Conservation (phyloP, 805 yeast species). For the Starmerella scarabaei region DNA sequence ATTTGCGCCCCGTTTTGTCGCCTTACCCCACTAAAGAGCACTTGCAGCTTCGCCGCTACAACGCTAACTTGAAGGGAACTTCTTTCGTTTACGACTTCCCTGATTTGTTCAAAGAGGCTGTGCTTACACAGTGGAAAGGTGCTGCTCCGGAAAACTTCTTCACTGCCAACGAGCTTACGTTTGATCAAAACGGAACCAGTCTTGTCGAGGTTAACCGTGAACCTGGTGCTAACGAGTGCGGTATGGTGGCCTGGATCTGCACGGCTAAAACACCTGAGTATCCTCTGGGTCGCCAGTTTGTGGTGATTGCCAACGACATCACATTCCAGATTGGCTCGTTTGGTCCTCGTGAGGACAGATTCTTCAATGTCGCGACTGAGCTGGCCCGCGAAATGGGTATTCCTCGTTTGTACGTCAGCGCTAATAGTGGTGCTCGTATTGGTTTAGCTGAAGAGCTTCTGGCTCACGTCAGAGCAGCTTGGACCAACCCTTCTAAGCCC, state of each 20-base stretch:
- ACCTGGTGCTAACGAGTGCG: slow-evolving; percentile 88
- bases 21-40: slow-evolving; percentile 98
- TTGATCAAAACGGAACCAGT: slow-evolving; percentile 62
- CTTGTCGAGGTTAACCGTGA: slow-evolving; percentile 86
- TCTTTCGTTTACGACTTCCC: slow-evolving; percentile 98
- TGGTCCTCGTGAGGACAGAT: slow-evolving; percentile 90
- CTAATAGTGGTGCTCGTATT: slow-evolving; percentile 98
- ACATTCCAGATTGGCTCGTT: slow-evolving; percentile 97
- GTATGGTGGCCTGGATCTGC: slow-evolving; percentile 95
- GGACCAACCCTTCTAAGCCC: slow-evolving; percentile 69
- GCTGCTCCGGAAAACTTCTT: slow-evolving; percentile 58
- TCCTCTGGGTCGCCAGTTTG: slow-evolving; percentile 89
- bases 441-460: slow-evolving; percentile 95
- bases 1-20: slow-evolving; percentile 84
- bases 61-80: slow-evolving; percentile 96
- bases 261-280: slow-evolving; percentile 91
- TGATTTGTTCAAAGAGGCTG: slow-evolving; percentile 90
- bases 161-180: slow-evolving; percentile 65
- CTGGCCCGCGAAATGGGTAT: slow-evolving; percentile 80
- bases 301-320: slow-evolving; percentile 91
- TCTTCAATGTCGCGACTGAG: slow-evolving; percentile 85
- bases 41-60: slow-evolving; percentile 95
- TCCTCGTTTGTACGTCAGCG: slow-evolving; percentile 91
- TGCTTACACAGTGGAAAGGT: slow-evolving; percentile 65
- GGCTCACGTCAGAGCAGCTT: slow-evolving; percentile 78